Base-by-base conservation (phyloP, 352 stramenopile species). In the Globisporangium takayamanum region DNA sequence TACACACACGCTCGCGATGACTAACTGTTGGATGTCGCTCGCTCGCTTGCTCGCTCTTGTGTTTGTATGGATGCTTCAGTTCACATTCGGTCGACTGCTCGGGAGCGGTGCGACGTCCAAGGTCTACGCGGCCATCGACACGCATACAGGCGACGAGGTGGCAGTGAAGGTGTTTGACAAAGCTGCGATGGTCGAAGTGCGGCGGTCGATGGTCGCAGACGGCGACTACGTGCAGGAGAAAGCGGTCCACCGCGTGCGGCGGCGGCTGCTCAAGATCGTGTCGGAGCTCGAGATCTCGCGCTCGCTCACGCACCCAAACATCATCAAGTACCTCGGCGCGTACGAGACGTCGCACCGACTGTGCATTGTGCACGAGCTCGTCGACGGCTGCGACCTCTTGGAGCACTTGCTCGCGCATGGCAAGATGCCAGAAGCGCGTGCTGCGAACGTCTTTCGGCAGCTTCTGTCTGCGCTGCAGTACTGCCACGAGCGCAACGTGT, bases 401-500 rank as follows among this genome's bases (percentile, higher is more conserved):
- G 81, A 92, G 46, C 72, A 89, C 52, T 60, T 94, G 63, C 62
- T 94, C 26, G 70, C 70, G 14, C 69, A 89, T 50, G 78, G 80
- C 44, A 89, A 88, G 46, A 90, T 92, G 81, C 50, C 71, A 10
- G 81, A 93, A 42, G 33, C 68, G n/a, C 57, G 77, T 20, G 83
- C 73, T 5, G 69, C 74, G 46, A 58, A 70, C 20, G 76, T 91
- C 12, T 87, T 89, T 51, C 50, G 57, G 14, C 88, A 98, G 76
- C 86, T 98, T 71, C 76, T 98, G 47, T 91, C 82, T n/a, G 86
- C 89, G 36, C 72, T 98, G n/a, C 74, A 88, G 46, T 97, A 97
- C 66, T 95, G 96, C 62, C 92, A 98, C 67, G 80, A 74, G 2
- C 66, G 77, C 53, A 80, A 93, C 63, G 87, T 98, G 54, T 97